A percentile compares a stretch with the other conserved stretches of the same genome.
Conservation (phyloP, 176 grass and related monocot genomes). For the Melocanna baccifera region DNA sequence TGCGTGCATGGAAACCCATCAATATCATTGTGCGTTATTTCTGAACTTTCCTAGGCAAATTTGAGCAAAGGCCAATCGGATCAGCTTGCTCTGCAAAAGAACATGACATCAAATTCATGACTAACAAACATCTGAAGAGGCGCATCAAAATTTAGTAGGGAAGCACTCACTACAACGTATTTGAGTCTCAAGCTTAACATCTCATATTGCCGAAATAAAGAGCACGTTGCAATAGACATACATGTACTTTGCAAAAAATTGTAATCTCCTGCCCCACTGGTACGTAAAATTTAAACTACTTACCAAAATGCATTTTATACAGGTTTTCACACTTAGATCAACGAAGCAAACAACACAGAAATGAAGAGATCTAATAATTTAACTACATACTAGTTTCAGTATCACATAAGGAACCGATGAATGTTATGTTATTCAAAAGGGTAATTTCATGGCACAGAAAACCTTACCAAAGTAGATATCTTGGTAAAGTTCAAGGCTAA, state of each 20-base stretch:
- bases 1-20: background rate
- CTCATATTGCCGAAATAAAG: slow-evolving; percentile 1
- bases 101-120: background rate
- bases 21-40: background rate
- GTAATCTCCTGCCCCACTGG: background rate
- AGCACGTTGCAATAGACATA: background rate
- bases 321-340: background rate
- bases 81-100: slow-evolving; percentile 33
- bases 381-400: background rate
- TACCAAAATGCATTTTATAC: background rate
- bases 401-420: background rate
- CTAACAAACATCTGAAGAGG: background rate
- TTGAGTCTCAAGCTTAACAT: slow-evolving; percentile 11
- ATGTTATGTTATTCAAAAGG: background rate
- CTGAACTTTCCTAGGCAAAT: background rate
- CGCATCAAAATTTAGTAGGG: background rate
- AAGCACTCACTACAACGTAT: background rate
- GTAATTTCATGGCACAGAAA: background rate
- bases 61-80: slow-evolving; percentile 5
- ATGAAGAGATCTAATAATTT: background rate
- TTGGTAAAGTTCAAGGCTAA: slow-evolving; percentile 36
- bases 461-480: slow-evolving; percentile 55
- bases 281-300: background rate
- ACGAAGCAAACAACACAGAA: background rate
- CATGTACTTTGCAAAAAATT: background rate